Percentiles rank a stretch among this genome's conserved stretches.
Conservation (phyloP, 768 basidiomycete genomes). For the Suillus variegatus region DNA sequence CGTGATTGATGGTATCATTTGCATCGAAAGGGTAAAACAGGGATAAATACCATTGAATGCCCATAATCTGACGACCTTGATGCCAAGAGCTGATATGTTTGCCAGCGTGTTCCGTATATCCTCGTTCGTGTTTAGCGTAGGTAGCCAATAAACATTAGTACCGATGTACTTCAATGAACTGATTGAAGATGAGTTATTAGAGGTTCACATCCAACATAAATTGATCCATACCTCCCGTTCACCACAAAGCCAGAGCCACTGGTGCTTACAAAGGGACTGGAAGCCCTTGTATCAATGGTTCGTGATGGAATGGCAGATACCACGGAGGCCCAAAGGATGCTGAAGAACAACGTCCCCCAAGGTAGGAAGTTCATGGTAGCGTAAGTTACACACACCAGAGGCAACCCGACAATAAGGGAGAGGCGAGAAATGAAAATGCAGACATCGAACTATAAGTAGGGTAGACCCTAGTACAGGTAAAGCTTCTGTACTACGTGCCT, state of each 20-base stretch:
- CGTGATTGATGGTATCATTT: slow-evolving; percentile 11
- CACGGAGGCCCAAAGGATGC: slow-evolving; percentile 31
- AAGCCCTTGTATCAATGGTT: slow-evolving; percentile 30
- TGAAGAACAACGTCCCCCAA: slow-evolving; percentile 28
- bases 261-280: slow-evolving; percentile 46
- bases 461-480: not conserved
- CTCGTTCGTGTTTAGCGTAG: slow-evolving; percentile 48
- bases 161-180: slow-evolving; percentile 48
- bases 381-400: slow-evolving; percentile 9
- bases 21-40: not conserved
- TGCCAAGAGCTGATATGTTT: slow-evolving; percentile 55
- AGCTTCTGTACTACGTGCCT: slow-evolving; percentile 20
- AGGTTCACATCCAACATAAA: slow-evolving; percentile 15
- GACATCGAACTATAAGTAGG: slow-evolving; percentile 21
- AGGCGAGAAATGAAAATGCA: slow-evolving; percentile 1
- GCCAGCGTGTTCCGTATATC: slow-evolving; percentile 62
- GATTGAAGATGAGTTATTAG: slow-evolving; percentile 25
- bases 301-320: slow-evolving; percentile 34
- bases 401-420: not conserved
- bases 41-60: slow-evolving; percentile 60
- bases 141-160: slow-evolving; percentile 71
- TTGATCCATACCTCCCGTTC: slow-evolving; percentile 49
- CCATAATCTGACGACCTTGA: slow-evolving; percentile 67
- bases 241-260: slow-evolving; percentile 48
- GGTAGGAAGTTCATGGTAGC: slow-evolving; percentile 38